phyloP scores from a whole-genome alignment of 768 basidiomycete genomes.

The Trametopsis cervina region DNA sequence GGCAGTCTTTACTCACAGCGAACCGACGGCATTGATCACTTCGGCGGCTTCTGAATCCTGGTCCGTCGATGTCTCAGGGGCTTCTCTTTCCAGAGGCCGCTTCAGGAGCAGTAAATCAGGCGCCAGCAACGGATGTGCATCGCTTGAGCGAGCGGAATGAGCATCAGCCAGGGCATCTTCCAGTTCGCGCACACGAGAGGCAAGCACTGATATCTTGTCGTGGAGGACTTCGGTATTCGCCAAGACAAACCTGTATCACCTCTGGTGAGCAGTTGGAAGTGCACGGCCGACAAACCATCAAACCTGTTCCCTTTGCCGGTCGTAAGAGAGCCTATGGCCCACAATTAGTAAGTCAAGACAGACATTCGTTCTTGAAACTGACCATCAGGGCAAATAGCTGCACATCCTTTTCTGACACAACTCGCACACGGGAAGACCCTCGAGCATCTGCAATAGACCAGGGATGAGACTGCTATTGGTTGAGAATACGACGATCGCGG shows the following conservation, averaged over 20 bases:
- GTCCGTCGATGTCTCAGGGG: conserved; percentile 29
- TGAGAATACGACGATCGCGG: conserved; percentile 22
- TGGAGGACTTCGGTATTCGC: conserved; percentile 76
- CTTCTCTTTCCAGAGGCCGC: conserved; percentile 58
- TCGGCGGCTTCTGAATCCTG: conserved; percentile 42
- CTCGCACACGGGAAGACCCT: conserved; percentile 55
- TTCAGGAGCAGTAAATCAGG: conserved; percentile 61
- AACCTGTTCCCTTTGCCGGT: conserved; percentile 72
- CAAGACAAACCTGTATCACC: conserved; percentile 48
- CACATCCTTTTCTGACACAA: conserved; percentile 34
- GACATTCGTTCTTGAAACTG: conserved; percentile 4
- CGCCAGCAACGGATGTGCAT: conserved; percentile 50
- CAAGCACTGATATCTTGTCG: conserved; percentile 73
- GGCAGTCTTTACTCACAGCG: conserved; percentile 49
- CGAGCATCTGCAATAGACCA: conserved; percentile 38
- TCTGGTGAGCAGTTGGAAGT: conserved; percentile 10
- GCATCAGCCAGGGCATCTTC: conserved; percentile 58
- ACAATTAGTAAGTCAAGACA: conserved; percentile 7
- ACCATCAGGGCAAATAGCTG: conserved; percentile 60
- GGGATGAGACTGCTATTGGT: conserved; percentile 2
- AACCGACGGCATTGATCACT: conserved; percentile 57
- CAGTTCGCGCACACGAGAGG: conserved; percentile 68
- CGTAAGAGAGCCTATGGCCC: conserved; percentile 49
- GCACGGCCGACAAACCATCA: conserved; percentile 8
- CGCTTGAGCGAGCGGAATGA: conserved; percentile 39